Conservation (phyloP, 352 stramenopile species). For the Bremia lactucae region DNA sequence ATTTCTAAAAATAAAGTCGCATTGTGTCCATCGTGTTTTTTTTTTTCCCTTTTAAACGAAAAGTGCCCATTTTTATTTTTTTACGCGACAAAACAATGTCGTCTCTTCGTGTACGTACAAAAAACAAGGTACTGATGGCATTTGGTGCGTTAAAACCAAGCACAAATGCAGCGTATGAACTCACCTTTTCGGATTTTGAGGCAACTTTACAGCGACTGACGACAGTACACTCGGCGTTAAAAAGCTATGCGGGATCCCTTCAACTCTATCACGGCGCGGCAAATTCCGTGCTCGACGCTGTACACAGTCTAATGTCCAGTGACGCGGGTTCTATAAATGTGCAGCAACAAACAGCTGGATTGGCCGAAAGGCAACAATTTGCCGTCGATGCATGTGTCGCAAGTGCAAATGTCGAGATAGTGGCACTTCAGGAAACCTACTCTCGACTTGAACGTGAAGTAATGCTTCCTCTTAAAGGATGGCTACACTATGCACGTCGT, state of each 20-base stretch:
- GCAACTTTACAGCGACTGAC: conserved; percentile 33
- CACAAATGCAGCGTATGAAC: conserved; percentile 70
- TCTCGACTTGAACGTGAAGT: conserved; percentile 53
- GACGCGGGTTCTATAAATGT: conserved; percentile 12
- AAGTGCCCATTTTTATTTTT: not conserved
- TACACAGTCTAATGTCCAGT: conserved; percentile 34
- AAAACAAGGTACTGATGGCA: conserved; percentile 69
- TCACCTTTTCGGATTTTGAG: conserved; percentile 51
- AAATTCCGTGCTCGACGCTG: conserved; percentile 37
- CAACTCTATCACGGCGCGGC: conserved; percentile 50
- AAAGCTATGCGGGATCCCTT: conserved; percentile 44
- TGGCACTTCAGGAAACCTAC: conserved; percentile 36
- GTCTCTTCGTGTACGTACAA: conserved; percentile 55
- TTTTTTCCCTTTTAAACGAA: not conserved
- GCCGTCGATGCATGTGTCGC: conserved; percentile 44
- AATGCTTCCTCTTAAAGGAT: conserved; percentile 40
- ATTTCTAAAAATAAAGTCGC: conserved; percentile 20
- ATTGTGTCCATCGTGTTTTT: conserved; percentile 1
- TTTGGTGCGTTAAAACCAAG: conserved; percentile 62
- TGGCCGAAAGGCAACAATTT: conserved; percentile 54
- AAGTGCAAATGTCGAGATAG: conserved; percentile 49
- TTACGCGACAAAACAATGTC: conserved; percentile 59
- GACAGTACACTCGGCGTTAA: conserved; percentile 40
- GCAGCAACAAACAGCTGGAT: conserved; percentile 22
- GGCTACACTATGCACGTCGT: conserved; percentile 31